phyloP scores from a whole-genome alignment of 192 early-diverging fungal species.

The Pilobolus umbonatus region DNA sequence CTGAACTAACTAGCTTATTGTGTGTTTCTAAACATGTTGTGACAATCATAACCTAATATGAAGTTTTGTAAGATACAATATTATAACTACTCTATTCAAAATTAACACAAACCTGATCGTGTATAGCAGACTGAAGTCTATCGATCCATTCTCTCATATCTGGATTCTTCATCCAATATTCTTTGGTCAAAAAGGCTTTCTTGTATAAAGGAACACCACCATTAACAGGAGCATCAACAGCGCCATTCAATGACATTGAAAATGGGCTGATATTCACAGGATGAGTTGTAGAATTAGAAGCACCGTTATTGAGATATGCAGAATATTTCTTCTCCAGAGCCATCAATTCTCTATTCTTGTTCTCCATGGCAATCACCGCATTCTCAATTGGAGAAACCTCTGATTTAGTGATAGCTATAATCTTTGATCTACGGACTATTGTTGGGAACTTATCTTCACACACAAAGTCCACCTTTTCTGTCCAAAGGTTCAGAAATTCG shows the following conservation, averaged over 20 bases:
- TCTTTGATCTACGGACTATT: conserved; percentile 50
- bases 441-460: conserved; percentile 67
- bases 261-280: conserved; percentile 59
- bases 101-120: conserved; percentile 51
- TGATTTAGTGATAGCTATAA: conserved; percentile 45
- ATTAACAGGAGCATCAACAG: conserved; percentile 81
- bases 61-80: neutral
- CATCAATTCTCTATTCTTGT: conserved; percentile 60
- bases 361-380: conserved; percentile 62
- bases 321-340: conserved; percentile 50
- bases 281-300: neutral
- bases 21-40: conserved; percentile 59
- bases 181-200: conserved; percentile 54
- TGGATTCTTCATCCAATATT: conserved; percentile 37
- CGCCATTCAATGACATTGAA: conserved; percentile 78
- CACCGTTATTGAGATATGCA: conserved; percentile 13
- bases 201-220: conserved; percentile 76
- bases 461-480: conserved; percentile 62
- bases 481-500: conserved; percentile 75
- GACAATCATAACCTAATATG: conserved; percentile 50
- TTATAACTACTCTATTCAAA: conserved; percentile 2
- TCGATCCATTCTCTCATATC: conserved; percentile 41
- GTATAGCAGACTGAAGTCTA: conserved; percentile 51
- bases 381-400: conserved; percentile 75
- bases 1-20: conserved; percentile 48